Evolutionary conservation across 176 grass and related monocot species (phyloP), one percentile per base, ranked within the genome.

Genomic region (Eleusine coracana): DNA sequence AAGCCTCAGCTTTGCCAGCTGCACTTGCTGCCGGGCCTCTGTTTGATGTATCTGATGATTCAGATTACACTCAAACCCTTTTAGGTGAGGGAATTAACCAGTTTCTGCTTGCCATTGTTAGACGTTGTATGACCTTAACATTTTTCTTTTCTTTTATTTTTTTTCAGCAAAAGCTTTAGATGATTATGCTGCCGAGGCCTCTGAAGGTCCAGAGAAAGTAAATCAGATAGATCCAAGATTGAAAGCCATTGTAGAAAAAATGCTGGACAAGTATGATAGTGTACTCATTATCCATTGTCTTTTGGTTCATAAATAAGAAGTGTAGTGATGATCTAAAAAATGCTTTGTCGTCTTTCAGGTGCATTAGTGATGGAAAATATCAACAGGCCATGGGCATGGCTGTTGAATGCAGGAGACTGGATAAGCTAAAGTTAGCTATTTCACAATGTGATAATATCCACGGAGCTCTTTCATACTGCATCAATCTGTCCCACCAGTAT

Each of bases 361-460:
- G 94, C 74, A 93, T 93, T 80, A 68, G 80, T 54, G 94, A 97
- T 86, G 87, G 87, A 29, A 91, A 97, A 83, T 89, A 88, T 77
- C 89, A 97, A 54, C 91, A 97, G 86, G 91, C 94, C 49, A 97
- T 97, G 94, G 94, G 94, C 66, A 91, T 97, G 94, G 74, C 84
- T 64, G 85, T 93, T 69, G 94, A 97, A 79, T 97, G 94, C 62
- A 86, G 89, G 61, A 97, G 94, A 89, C 78, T 93, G 48, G 94
- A 97, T 81, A 93, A 93, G 70, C 75, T 97, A n/a, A 75, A 91
- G 86, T 84, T 78, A 82, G 91, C 94, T 31, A 84, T 97, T 83
- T 87, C 81, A 49, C 85, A 34, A 40, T 91, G 91, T 42, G 91
- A 89, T 86, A 97, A 97, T 80, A 73, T 93, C 83, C 85, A 91